A percentile compares a stretch with the other conserved stretches of the same genome.
phyloP scores from a whole-genome alignment of 768 basidiomycete genomes.

The Leccinum rimulosum region DNA sequence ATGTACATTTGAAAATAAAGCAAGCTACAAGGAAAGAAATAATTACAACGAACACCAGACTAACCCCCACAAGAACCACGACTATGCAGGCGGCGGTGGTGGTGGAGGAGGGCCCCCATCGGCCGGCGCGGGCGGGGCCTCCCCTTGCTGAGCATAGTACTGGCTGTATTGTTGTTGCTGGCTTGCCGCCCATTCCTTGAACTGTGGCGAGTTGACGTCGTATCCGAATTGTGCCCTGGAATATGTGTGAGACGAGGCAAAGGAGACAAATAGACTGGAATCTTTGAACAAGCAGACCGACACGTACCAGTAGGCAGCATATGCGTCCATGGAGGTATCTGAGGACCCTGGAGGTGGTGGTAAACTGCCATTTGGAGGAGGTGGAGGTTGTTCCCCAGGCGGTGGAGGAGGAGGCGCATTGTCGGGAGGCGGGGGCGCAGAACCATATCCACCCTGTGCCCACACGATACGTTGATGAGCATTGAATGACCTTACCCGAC shows the following conservation, averaged over 20 bases:
- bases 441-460: conserved; percentile 33
- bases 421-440: conserved; percentile 37
- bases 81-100: conserved; percentile 29
- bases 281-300: conserved; percentile 12
- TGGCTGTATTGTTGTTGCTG: conserved; percentile 70
- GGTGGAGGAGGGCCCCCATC: conserved; percentile 18
- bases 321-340: conserved; percentile 47
- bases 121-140: conserved; percentile 31
- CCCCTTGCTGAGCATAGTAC: conserved; percentile 65
- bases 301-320: conserved; percentile 57
- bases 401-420: conserved; percentile 46
- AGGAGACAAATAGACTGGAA: neutral
- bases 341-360: conserved; percentile 44
- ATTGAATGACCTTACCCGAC: neutral
- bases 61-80: neutral
- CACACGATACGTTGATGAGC: conserved; percentile 3
- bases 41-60: conserved; percentile 16
- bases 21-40: conserved; percentile 24
- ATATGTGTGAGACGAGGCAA: neutral
- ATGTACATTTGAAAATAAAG: conserved; percentile 35
- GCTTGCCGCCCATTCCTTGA: conserved; percentile 74
- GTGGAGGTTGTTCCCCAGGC: conserved; percentile 51
- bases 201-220: conserved; percentile 78
- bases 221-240: conserved; percentile 81
- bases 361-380: conserved; percentile 45